Percentiles rank a stretch among this genome's conserved stretches.
Conservation (phyloP, 495 filamentous ascomycete genomes). For the Podospora anserina region DNA sequence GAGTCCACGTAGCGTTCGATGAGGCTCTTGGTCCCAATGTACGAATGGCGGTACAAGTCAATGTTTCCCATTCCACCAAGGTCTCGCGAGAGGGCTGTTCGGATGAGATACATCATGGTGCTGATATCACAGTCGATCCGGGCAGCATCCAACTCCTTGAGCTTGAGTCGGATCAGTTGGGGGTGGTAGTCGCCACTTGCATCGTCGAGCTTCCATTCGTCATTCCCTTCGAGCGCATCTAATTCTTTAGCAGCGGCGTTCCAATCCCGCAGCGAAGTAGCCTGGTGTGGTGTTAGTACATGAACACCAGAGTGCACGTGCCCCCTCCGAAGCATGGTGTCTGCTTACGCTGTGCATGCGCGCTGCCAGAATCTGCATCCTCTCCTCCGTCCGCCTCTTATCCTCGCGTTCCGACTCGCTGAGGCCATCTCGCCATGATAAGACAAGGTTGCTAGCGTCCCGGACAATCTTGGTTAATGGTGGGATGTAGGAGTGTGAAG, state of each 20-base stretch:
- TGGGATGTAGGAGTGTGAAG: slow-evolving; percentile 14
- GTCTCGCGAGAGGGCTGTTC: slow-evolving; percentile 76
- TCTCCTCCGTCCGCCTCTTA: slow-evolving; percentile 52
- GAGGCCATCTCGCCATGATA: slow-evolving; percentile 54
- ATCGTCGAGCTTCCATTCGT: slow-evolving; percentile 70
- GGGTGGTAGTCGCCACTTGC: slow-evolving; percentile 63
- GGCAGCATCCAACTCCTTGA: slow-evolving; percentile 73
- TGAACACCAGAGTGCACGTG: not conserved
- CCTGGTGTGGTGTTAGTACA: slow-evolving; percentile 40
- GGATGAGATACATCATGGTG: slow-evolving; percentile 72
- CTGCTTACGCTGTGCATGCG: slow-evolving; percentile 56
- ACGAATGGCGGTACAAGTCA: slow-evolving; percentile 76
- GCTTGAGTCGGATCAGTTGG: slow-evolving; percentile 60
- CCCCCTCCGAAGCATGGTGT: not conserved
- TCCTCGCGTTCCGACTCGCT: slow-evolving; percentile 53
- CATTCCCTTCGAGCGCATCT: slow-evolving; percentile 75
- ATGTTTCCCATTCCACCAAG: slow-evolving; percentile 83
- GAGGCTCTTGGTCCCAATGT: slow-evolving; percentile 80
- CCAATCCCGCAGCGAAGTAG: slow-evolving; percentile 64
- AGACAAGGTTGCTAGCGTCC: slow-evolving; percentile 44
- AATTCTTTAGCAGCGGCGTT: slow-evolving; percentile 67
- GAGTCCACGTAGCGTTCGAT: slow-evolving; percentile 85
- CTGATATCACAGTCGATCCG: slow-evolving; percentile 67
- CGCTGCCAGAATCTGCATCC: slow-evolving; percentile 59
- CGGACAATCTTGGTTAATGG: slow-evolving; percentile 26